Evolutionary conservation across 345 rosid species (phyloP).

Genomic region (Gossypium ekmanianum): DNA sequence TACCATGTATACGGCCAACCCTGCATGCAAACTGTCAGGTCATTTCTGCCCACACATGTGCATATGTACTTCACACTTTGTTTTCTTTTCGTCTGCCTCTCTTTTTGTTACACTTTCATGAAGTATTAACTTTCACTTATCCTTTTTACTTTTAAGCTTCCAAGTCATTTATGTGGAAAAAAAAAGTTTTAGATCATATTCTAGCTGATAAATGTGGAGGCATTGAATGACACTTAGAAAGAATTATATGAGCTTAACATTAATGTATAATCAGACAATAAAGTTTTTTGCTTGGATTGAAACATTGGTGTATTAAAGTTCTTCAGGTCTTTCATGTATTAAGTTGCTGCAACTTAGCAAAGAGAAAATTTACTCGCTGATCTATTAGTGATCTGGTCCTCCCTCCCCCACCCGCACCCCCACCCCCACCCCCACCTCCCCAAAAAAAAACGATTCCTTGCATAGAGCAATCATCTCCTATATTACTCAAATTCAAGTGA

Average conservation of each 20-base stretch:
- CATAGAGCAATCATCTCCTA: neutral
- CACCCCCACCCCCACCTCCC: too few species aligned
- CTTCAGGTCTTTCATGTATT: neutral
- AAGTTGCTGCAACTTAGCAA: neutral
- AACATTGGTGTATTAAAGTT: neutral
- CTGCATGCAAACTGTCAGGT: neutral
- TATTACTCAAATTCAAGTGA: neutral
- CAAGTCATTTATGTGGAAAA: neutral
- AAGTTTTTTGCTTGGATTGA: neutral
- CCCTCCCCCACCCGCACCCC: too few species aligned
- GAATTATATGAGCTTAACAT: neutral
- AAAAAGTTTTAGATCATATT: neutral
- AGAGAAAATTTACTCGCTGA: neutral
- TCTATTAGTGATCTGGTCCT: neutral
- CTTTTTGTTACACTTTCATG: neutral
- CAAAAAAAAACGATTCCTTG: neutral
- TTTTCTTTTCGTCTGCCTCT: neutral
- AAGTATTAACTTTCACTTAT: neutral
- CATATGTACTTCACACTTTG: neutral
- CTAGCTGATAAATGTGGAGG: neutral
- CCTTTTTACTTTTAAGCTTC: neutral
- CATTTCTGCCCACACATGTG: conserved; percentile 1
- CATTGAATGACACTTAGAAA: neutral
- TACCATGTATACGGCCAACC: neutral
- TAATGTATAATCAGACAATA: too few species aligned